Evolutionary conservation across 78 protist species (phyloP).

Genomic region (Dictyostelium intermedium): DNA sequence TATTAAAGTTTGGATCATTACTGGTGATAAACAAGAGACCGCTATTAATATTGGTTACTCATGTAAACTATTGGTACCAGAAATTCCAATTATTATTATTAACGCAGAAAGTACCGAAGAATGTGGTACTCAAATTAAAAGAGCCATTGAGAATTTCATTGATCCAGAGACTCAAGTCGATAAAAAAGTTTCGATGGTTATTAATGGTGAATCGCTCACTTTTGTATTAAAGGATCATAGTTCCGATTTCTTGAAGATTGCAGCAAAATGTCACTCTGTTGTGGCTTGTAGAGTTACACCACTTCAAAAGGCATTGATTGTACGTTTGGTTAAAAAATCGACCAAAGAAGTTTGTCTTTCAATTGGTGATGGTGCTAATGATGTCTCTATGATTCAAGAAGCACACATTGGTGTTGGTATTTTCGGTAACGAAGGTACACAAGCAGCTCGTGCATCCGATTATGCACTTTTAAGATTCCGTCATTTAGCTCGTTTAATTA

Average conservation of each 20-base stretch:
- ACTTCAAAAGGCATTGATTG: conserved; percentile 91
- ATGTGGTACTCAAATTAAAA: background rate
- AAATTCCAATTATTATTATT: conserved; percentile 13
- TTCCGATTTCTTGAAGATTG: conserved; percentile 71
- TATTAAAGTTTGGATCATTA: conserved; percentile 88
- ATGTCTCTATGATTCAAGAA: conserved; percentile 77
- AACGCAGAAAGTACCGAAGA: conserved; percentile 46
- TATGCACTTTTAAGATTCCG: conserved; percentile 88
- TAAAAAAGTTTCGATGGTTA: conserved; percentile 36
- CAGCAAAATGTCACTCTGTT: conserved; percentile 81
- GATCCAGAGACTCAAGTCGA: background rate
- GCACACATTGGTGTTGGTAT: conserved; percentile 95
- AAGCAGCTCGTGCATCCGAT: conserved; percentile 94
- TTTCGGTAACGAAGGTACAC: conserved; percentile 93
- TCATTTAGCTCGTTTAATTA: conserved; percentile 77
- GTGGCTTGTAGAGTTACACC: conserved; percentile 94
- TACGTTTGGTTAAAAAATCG: conserved; percentile 71
- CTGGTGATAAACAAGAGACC: conserved; percentile 94
- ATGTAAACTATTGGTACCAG: conserved; percentile 43
- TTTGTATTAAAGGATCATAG: conserved; percentile 24
- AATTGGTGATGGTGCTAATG: conserved; percentile 94
- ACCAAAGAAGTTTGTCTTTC: conserved; percentile 74
- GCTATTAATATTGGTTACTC: conserved; percentile 92
- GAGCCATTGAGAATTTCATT: background rate
- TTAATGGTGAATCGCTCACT: conserved; percentile 66